These are phyloP conservation scores for Ambrosia trifida DNA, from an alignment of 129 eudicot species.

Conservation along the genomic window DNA sequence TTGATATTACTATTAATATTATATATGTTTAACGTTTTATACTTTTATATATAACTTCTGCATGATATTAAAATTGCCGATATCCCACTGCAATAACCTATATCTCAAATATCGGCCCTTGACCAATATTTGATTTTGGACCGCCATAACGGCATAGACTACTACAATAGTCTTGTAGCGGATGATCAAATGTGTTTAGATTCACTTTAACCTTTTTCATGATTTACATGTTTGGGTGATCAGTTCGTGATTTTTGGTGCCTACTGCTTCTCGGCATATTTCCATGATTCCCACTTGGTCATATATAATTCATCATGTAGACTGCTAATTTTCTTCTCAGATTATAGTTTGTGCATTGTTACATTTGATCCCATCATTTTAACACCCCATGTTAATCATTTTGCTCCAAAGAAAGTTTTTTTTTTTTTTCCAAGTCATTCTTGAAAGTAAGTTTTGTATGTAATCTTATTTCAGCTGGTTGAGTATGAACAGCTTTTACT, in stretches of 20 bases:
- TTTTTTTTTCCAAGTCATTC: neutral
- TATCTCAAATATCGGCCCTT: too few relatives aligned
- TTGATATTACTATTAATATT: too few relatives aligned
- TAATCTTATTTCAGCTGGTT: constrained; percentile 6
- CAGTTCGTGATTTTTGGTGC: neutral
- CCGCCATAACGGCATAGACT: neutral
- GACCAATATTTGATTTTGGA: too few relatives aligned
- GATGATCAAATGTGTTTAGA: neutral
- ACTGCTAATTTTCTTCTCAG: neutral
- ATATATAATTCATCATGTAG: neutral
- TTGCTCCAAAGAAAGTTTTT: neutral
- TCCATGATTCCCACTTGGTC: constrained; percentile 9
- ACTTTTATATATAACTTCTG: too few relatives aligned
- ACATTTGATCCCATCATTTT: constrained; percentile 5
- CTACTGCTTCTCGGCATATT: constrained; percentile 3
- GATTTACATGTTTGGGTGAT: neutral
- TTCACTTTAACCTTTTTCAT: neutral
- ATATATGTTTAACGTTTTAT: too few relatives aligned
- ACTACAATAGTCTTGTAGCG: neutral
- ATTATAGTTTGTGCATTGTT: neutral
- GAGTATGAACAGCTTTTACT: constrained; percentile 16
- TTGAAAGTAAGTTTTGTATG: constrained; percentile 9
- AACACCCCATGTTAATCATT: neutral
- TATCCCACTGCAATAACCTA: too few relatives aligned
- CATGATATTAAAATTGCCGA: too few relatives aligned